Evolutionary conservation across 768 basidiomycete species (phyloP), one percentile per base, ranked within the genome.

Genomic region (Kwoniella sp.): DNA sequence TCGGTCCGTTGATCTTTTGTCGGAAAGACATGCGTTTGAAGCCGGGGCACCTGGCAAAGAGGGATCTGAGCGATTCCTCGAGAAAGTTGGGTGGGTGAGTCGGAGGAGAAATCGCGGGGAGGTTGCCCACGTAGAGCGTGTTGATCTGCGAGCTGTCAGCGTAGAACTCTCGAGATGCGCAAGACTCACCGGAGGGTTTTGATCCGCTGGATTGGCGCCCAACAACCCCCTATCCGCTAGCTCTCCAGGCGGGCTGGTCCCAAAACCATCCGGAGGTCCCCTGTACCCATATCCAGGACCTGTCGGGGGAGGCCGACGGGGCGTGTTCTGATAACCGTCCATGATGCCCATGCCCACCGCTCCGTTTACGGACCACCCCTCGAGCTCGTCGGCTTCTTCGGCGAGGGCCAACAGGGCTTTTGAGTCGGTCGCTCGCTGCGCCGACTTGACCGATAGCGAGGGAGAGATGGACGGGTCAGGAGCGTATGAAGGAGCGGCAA

Each of bases 51-150:
- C 78, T 78, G 25, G 81, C 79, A 74, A 99, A 99, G 40, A 95
- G 77, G 32, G 84, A 83, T 50, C 89, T 80, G 22, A 99, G 78
- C 28, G 82, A 84, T 52, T 92, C 89, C 75, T 99, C 92, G 2
- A 99, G 80, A 65, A 84, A 83, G 60, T 86, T 85, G 39, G 84
- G 81, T 31, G 88, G 83, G 63, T 83, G 85, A 2, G 87, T 62
- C 1, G 71, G 66, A 2, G 84, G 80, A 20, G 84, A 82, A 27
- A 85, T 82, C 4, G 87, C 88, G 2, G 93, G 95, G 53, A 99
- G 76, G 65, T 96, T 96, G 38, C 95, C 95, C n/a, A 99, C 91
- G 69, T 98, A 98, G n/a, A 99, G 79, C 0, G 95, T 99, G 68
- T 95, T 96, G 75, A 96, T 96, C 82, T 86, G 57, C 25, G 19